These are phyloP conservation scores for Discostella stelligeroides DNA, from an alignment of 108 stramenopile species.

Conservation along the genomic window DNA sequence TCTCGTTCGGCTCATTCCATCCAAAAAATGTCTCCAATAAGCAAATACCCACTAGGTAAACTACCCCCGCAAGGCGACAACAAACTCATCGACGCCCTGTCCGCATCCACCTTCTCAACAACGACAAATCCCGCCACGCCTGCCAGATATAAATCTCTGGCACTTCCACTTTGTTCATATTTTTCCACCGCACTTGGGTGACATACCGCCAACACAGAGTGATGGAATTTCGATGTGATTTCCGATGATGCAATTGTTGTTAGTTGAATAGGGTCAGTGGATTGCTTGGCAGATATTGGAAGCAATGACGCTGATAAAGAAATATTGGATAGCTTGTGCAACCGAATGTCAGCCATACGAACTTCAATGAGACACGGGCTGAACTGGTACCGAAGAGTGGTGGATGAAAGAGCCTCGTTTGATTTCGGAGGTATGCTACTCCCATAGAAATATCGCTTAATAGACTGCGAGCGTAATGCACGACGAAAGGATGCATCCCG, in stretches of 20 bases:
- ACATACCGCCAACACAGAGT: slow-evolving; percentile 78
- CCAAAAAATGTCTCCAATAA: slow-evolving; percentile 84
- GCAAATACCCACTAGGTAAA: slow-evolving; percentile 69
- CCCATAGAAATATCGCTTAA: slow-evolving; percentile 88
- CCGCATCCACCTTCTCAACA: slow-evolving; percentile 76
- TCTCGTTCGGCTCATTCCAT: slow-evolving; percentile 62
- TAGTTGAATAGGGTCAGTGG: slow-evolving; percentile 81
- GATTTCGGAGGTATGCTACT: slow-evolving; percentile 39
- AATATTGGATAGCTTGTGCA: slow-evolving; percentile 73
- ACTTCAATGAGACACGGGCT: slow-evolving; percentile 77
- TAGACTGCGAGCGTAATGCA: slow-evolving; percentile 56
- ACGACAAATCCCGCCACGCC: slow-evolving; percentile 86
- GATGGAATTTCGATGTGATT: slow-evolving; percentile 57
- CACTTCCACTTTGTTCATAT: slow-evolving; percentile 62
- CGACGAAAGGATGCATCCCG: slow-evolving; percentile 69
- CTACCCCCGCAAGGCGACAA: slow-evolving; percentile 79
- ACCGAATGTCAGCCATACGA: slow-evolving; percentile 57
- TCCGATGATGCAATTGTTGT: slow-evolving; percentile 42
- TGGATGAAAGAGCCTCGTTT: slow-evolving; percentile 9
- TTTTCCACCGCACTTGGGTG: slow-evolving; percentile 76
- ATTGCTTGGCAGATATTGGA: slow-evolving; percentile 81
- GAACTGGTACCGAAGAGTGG: slow-evolving; percentile 55
- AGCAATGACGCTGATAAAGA: slow-evolving; percentile 74
- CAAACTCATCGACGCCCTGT: slow-evolving; percentile 71
- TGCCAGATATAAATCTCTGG: slow-evolving; percentile 67